Percentiles rank a stretch among this genome's conserved stretches.
These are phyloP conservation scores for Alternaria panax DNA, from an alignment of 2,329 filamentous ascomycete genomes.

Conservation along the genomic window DNA sequence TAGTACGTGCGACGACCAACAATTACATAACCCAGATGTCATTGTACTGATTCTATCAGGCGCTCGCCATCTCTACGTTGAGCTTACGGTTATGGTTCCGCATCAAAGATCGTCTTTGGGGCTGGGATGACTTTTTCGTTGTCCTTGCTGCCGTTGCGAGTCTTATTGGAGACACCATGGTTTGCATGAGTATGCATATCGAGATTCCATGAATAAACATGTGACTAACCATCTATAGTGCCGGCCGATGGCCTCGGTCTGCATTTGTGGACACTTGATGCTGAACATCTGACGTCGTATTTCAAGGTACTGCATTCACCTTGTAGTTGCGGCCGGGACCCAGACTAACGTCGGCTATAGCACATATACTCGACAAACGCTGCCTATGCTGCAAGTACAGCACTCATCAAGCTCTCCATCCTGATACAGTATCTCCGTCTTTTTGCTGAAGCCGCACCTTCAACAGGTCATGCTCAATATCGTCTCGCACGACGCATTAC, in stretches of 20 bases:
- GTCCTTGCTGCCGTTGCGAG: constrained; percentile 35
- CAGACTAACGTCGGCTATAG: constrained; percentile 18
- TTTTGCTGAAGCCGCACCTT: constrained; percentile 34
- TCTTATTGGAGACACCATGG: constrained; percentile 36
- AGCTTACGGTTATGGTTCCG: constrained; percentile 43
- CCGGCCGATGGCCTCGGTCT: constrained; percentile 43
- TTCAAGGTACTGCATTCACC: constrained; percentile 35
- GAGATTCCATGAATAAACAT: background rate
- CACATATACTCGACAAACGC: constrained; percentile 43
- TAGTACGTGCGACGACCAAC: constrained; percentile 30
- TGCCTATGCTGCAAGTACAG: constrained; percentile 40
- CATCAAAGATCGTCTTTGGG: constrained; percentile 36
- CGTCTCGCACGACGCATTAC: constrained; percentile 27
- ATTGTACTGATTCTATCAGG: constrained; percentile 23
- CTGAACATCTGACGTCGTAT: constrained; percentile 25
- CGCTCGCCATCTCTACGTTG: constrained; percentile 35
- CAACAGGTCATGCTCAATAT: constrained; percentile 14
- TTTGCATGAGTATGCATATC: constrained; percentile 41
- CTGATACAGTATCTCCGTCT: constrained; percentile 49
- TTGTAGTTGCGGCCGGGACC: too few relatives aligned
- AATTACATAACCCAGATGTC: background rate
- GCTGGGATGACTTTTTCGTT: constrained; percentile 49
- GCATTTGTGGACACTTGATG: constrained; percentile 40
- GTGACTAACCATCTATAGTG: constrained; percentile 32
- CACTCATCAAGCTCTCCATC: constrained; percentile 49